Base-by-base conservation (phyloP, 331 rosid genomes). In the Quercus tomentella region DNA sequence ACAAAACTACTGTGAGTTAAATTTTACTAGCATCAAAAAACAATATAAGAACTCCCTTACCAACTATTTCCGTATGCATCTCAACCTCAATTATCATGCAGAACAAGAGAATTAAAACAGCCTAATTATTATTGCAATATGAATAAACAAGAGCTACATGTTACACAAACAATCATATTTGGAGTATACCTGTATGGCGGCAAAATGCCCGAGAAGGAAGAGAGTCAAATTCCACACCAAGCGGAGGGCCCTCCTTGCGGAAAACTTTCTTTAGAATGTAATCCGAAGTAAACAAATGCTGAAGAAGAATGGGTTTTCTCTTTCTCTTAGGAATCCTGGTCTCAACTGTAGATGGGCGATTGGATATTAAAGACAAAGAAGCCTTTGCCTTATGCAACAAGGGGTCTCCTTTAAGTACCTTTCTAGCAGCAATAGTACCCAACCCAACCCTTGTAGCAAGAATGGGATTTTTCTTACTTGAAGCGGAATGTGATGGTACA, bases 201-300 rank as follows among this genome's bases (percentile, higher is more conserved):
- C 71, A 72, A 65, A 67, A 82, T 82, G 74, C 82, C 66, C 85
- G 80, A 12, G 90, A 82, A 56, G 97, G 97, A 81, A 84, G 81
- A 83, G 60, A 72, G 72, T 94, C 97, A 81, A 94, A 94, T 51
- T 91, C 90, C n/a, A 61, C 79, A 65, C 90, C 93, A n/a, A 90
- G 83, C 0, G 89, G 72, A 84, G 98, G 97, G 26, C 94, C 94
- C 77, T 86, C 96, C 69, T 86, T 91, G 33, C 88, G 81, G 58
- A 91, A 84, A 28, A 90, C 83, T 55, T 75, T 90, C 84, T 26
- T 77, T 3, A 83, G 82, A 83, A 84, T 78, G 85, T 82, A 67
- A 26, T 91, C 85, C 0, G 84, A 22, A 52, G 88, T 74, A 21
- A 80, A 79, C 72, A 87, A 76, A 70, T 84, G 79, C 84, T 88